Conservation (phyloP, 306 rosid species). For the Ceratonia siliqua region DNA sequence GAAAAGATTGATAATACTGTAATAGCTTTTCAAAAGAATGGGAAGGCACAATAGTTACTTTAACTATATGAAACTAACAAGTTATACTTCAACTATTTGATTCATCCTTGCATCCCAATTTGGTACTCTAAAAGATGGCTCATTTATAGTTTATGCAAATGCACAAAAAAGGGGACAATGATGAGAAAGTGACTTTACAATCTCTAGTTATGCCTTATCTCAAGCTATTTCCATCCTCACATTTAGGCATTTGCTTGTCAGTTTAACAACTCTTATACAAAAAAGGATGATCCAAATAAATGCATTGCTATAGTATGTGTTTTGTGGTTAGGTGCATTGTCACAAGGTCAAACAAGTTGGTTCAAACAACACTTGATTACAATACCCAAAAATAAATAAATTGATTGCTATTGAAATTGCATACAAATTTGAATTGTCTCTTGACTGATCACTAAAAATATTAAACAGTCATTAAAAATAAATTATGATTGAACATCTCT, state of each 20-base stretch:
- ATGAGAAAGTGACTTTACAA: constrained; percentile 19
- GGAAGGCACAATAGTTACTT: background rate
- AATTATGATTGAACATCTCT: constrained; percentile 22
- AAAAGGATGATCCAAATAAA: constrained; percentile 4
- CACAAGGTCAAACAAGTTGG: too few relatives aligned
- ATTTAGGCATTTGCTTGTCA: background rate
- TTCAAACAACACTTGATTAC: too few relatives aligned
- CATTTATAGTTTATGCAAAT: background rate
- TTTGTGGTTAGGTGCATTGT: too few relatives aligned
- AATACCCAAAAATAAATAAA: too few relatives aligned
- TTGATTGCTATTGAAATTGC: background rate
- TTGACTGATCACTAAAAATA: background rate
- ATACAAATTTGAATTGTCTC: background rate
- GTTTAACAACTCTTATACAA: background rate
- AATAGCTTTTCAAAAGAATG: background rate
- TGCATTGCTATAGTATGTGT: background rate
- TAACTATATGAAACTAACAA: too few relatives aligned
- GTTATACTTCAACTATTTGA: background rate
- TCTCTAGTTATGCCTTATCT: background rate
- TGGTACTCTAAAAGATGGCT: background rate
- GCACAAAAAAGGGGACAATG: constrained; percentile 8
- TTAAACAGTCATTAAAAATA: background rate
- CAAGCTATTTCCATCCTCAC: constrained; percentile 4
- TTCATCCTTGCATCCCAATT: background rate
- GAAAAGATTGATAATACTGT: background rate